Conservation (phyloP, 2,329 filamentous ascomycete species). For the Blastomyces percursus region DNA sequence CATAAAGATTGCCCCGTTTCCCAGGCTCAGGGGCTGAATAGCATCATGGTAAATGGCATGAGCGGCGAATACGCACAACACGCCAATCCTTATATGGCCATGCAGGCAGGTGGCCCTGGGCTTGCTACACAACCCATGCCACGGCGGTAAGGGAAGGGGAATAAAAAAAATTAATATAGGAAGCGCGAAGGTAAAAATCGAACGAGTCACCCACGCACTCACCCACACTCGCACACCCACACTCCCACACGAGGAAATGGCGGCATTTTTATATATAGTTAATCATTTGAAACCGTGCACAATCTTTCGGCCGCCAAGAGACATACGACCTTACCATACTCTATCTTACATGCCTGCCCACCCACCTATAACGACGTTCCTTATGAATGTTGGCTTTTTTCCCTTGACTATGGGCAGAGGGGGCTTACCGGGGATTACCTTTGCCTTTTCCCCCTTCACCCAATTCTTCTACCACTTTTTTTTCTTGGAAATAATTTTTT, state of each 20-base stretch:
- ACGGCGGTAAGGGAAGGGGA: constrained; percentile 18
- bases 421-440: neutral
- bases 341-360: neutral
- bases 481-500: constrained; percentile 13
- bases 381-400: neutral
- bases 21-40: constrained; percentile 62
- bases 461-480: constrained; percentile 1
- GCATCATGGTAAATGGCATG: constrained; percentile 25
- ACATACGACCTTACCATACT: neutral
- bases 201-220: neutral
- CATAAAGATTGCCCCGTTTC: constrained; percentile 96
- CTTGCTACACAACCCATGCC: constrained; percentile 28
- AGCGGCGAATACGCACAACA: constrained; percentile 30
- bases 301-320: neutral
- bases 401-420: neutral
- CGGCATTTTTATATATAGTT: neutral
- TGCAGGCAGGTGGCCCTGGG: constrained; percentile 27
- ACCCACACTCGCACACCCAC: neutral
- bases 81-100: constrained; percentile 34
- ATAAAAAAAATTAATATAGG: neutral
- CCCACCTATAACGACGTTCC: neutral
- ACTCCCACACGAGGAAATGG: neutral
- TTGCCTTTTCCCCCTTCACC: neutral
- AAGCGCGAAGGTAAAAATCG: neutral
- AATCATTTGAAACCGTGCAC: neutral